These are phyloP conservation scores for Prinsepia uniflora DNA, from an alignment of 306 rosid species.

Conservation along the genomic window DNA sequence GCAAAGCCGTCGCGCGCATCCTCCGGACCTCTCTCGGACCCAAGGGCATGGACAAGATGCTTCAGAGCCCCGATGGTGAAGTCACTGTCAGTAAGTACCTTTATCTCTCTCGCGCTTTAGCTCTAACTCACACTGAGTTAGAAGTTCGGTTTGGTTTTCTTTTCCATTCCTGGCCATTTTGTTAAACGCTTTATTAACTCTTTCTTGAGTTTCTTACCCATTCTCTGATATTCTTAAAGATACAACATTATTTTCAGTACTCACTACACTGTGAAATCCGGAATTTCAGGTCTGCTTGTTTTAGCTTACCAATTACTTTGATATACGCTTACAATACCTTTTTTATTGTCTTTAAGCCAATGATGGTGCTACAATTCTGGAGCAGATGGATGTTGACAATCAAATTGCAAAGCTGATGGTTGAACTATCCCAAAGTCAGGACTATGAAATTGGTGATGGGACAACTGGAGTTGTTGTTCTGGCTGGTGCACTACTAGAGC, in stretches of 20 bases:
- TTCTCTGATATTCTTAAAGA: too few relatives aligned
- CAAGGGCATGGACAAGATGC: conserved; percentile 99
- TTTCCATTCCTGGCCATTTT: conserved; percentile 4
- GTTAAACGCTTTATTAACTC: too few relatives aligned
- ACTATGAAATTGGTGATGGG: conserved; percentile 96
- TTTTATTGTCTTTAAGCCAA: conserved; percentile 43
- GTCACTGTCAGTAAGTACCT: conserved; percentile 61
- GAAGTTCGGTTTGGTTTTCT: not conserved
- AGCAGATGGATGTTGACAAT: conserved; percentile 95
- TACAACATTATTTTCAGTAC: not conserved
- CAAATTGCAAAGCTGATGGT: conserved; percentile 98
- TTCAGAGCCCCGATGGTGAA: conserved; percentile 93
- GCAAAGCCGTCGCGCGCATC: conserved; percentile 78
- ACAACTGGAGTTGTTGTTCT: conserved; percentile 96
- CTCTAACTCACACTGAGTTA: not conserved
- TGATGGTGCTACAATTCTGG: conserved; percentile 96
- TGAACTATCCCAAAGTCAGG: conserved; percentile 89
- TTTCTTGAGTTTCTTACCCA: too few relatives aligned
- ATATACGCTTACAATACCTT: too few relatives aligned
- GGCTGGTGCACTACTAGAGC: conserved; percentile 93
- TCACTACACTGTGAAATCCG: not conserved
- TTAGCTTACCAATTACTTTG: not conserved
- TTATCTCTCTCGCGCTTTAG: not conserved
- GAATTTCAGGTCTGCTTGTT: not conserved
- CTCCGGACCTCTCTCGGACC: conserved; percentile 96